Base-by-base conservation (phyloP, 192 early-diverging fungal genomes). In the Coemansia brasiliensis region DNA sequence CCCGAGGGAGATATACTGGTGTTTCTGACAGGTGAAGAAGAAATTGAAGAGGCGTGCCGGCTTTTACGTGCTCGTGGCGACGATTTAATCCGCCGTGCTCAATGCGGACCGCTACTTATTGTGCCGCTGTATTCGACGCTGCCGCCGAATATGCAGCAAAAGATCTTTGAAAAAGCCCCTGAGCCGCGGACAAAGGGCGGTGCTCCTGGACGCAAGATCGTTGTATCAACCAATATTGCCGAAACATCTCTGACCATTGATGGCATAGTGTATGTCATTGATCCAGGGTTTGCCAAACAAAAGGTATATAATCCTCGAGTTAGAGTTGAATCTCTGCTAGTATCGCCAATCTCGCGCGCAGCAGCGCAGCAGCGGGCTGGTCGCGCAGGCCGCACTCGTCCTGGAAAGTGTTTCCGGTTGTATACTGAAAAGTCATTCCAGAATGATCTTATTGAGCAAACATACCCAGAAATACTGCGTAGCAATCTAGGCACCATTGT, bases 281-380 rank as follows among this genome's bases (percentile, higher is more conserved):
- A 98, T 63, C 94, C 94, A 40, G 98, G 96, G 8, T 98, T 99
- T 63, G 87, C 94, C n/a, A 99, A 99, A 64, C 96, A 98, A 76
- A 98, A 98, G 74, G 94, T 98, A 21, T 99, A 96, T 78, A 95
- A 99, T 70, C 96, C 98, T 26, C 89, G 96, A 52, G 91, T 96
- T 52, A 85, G 95, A 52, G 94, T 98, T 44, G 98, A 98, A 70
- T 92, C 90, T 20, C 84, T 99, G 52, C 78, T 98, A 53, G 95
- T 98, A 12, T 90, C 87, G 22, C 96, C 98, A 8, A 98, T 98
- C 53, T 92, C 89, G 56, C 92, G 91, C 54, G 96, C 98, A 1
- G 92, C 90, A 6, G 96, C 95, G 2, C 90, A 96, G 81, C 98
- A 99, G 71, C 87, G 96, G 21, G 89, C 95, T 20, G 98, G 98